phyloP scores from a whole-genome alignment of 2,329 filamentous ascomycete species.

The Fusarium sp. region DNA sequence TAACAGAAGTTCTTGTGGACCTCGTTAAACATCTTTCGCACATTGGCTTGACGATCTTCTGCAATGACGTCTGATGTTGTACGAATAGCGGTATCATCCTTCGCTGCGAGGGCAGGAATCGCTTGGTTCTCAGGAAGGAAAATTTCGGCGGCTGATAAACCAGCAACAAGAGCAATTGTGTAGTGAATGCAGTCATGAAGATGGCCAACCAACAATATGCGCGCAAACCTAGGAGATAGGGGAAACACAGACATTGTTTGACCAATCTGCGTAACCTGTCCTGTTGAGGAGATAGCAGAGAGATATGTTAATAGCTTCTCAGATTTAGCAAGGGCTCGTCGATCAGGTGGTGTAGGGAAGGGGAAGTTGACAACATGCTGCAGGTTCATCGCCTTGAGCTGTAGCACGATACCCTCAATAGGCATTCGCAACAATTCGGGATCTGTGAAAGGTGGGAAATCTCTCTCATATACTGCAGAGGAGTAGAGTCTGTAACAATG shows the following conservation, averaged over 20 bases:
- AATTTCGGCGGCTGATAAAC: constrained; percentile 85
- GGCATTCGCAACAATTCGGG: constrained; percentile 92
- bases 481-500: constrained; percentile 97
- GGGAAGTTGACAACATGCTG: constrained; percentile 93
- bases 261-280: constrained; percentile 81
- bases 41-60: constrained; percentile 72
- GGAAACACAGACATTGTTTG: constrained; percentile 88
- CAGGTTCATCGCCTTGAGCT: constrained; percentile 93
- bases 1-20: constrained; percentile 82
- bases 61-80: constrained; percentile 75
- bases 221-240: constrained; percentile 86
- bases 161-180: constrained; percentile 87
- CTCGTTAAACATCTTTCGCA: constrained; percentile 68
- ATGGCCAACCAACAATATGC: constrained; percentile 89
- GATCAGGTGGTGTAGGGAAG: constrained; percentile 89
- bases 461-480: constrained; percentile 89
- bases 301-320: constrained; percentile 88
- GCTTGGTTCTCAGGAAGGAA: constrained; percentile 85
- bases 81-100: constrained; percentile 58
- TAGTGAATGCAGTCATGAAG: constrained; percentile 83
- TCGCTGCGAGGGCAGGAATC: constrained; percentile 63
- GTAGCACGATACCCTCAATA: constrained; percentile 89
- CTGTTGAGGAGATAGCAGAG: constrained; percentile 75
- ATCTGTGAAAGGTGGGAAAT: constrained; percentile 84
- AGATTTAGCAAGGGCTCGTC: constrained; percentile 77